Conservation (phyloP, 2,329 filamentous ascomycete genomes). For the Cordyceps fumosorosea region DNA sequence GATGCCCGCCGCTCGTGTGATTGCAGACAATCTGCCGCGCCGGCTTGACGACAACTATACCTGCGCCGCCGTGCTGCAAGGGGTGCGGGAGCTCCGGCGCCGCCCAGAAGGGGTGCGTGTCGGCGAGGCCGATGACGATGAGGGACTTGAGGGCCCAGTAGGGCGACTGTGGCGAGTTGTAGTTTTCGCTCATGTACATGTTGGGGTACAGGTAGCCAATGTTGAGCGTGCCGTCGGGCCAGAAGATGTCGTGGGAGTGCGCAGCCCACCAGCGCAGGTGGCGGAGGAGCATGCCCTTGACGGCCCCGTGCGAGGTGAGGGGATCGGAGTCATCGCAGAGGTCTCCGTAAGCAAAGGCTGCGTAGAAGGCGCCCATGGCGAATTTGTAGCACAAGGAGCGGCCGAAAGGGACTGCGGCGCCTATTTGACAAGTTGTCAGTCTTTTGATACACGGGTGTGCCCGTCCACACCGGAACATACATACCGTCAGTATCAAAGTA, state of each 20-base stretch:
- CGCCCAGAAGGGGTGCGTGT: conserved; percentile 38
- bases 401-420: conserved; percentile 45
- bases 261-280: conserved; percentile 45
- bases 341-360: conserved; percentile 36
- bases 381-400: conserved; percentile 46
- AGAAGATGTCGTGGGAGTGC: conserved; percentile 37
- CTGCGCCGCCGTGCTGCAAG: background rate
- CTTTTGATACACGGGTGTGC: no score
- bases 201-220: conserved; percentile 39
- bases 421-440: conserved; percentile 23
- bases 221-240: conserved; percentile 41
- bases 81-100: conserved; percentile 28
- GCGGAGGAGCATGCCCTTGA: conserved; percentile 43
- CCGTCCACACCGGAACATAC: background rate
- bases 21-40: conserved; percentile 40
- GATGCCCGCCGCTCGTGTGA: conserved; percentile 26
- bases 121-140: conserved; percentile 31
- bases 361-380: conserved; percentile 42
- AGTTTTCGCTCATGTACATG: conserved; percentile 50
- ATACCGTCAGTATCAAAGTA: conserved; percentile 41
- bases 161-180: conserved; percentile 49
- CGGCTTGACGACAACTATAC: background rate
- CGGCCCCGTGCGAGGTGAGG: conserved; percentile 29
- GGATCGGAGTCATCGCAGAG: conserved; percentile 31
- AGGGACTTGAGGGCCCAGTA: conserved; percentile 50